Percentiles rank a stretch among this genome's conserved stretches.
These are phyloP conservation scores for Fusarium sp. DNA, from an alignment of 2,329 filamentous ascomycete species.

Conservation along the genomic window DNA sequence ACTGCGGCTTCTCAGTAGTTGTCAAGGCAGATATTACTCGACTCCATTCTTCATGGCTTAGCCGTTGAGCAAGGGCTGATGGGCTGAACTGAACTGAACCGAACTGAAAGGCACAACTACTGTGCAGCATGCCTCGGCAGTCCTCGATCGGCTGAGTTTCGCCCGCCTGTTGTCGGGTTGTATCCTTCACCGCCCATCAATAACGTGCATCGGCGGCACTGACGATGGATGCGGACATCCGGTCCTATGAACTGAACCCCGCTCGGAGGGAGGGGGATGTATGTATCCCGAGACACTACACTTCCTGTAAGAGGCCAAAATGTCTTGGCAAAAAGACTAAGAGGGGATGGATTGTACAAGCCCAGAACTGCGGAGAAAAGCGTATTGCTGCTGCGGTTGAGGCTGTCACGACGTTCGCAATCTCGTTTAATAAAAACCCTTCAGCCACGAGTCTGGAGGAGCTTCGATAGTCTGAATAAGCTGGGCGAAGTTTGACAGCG, in stretches of 20 bases:
- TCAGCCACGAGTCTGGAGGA: neutral
- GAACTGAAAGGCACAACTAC: neutral
- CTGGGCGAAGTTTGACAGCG: neutral
- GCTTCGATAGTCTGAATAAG: conserved; percentile 13
- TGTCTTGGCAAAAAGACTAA: conserved; percentile 18
- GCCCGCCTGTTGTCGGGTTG: neutral
- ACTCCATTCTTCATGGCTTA: neutral
- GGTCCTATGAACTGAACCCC: neutral
- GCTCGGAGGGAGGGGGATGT: conserved; percentile 15
- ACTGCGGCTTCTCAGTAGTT: neutral
- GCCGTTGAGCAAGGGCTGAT: neutral
- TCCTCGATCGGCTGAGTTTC: neutral
- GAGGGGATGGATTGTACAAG: neutral
- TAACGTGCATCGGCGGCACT: neutral
- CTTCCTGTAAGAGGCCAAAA: neutral
- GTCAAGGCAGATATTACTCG: neutral
- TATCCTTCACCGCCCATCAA: conserved; percentile 1
- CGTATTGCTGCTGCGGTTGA: conserved; percentile 3
- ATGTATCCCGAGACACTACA: conserved; percentile 21
- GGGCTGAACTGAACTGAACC: neutral
- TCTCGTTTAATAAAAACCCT: conserved; percentile 4
- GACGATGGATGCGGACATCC: neutral
- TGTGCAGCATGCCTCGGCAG: neutral
- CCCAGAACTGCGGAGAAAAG: neutral
- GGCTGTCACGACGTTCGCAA: conserved; percentile 5